Evolutionary conservation across 495 filamentous ascomycete genomes (phyloP), one percentile per base, ranked within the genome.

Genomic region (Xylaria telfairii): DNA sequence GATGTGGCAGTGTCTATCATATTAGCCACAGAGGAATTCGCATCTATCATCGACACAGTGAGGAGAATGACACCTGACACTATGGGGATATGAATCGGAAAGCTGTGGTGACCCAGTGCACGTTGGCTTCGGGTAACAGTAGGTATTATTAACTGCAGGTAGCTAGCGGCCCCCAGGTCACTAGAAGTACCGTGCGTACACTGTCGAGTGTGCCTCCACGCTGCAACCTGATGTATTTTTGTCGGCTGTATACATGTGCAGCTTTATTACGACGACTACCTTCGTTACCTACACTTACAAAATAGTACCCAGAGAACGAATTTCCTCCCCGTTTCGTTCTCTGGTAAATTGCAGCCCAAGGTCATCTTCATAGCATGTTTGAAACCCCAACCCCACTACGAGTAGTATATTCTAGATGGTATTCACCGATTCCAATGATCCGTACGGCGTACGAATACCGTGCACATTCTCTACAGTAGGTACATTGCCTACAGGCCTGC

Each of bases 111-210:
- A 12, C 26, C 51, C 26, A 28, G 51, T 56, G 51, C 26, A 19
- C 6, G 28, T 56, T 56, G 4, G 12, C 26, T 17, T 56, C 28
- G 17, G 12, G 26, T 56, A 17, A 53, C n/a, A 53, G 49, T n/a
- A n/a, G n/a, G n/a, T n/a, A n/a, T n/a, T n/a, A 37, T 53, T n/a
- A n/a, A 26, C 21, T 13, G 17, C 3, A 54, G 30, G 21, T 21
- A 17, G 60, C 39, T 46, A 30, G 60, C 15, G 39, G 26, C 42
- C 30, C 62, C 62, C 42, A 49, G 21, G 12, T 12, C 30, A 59
- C 8, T 8, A 37, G 44, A 65, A 51, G 44, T 65, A 65, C 62
- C 30, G 62, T 65, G 30, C 62, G 28, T 65, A 39, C 44, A 64
- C 60, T 64, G 60, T 64, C 59, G 24, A 39, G 32, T 44, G 9